A percentile compares a stretch with the other conserved stretches of the same genome.
phyloP scores from a whole-genome alignment of 75 land plant genomes.

The Cupressus sempervirens region DNA sequence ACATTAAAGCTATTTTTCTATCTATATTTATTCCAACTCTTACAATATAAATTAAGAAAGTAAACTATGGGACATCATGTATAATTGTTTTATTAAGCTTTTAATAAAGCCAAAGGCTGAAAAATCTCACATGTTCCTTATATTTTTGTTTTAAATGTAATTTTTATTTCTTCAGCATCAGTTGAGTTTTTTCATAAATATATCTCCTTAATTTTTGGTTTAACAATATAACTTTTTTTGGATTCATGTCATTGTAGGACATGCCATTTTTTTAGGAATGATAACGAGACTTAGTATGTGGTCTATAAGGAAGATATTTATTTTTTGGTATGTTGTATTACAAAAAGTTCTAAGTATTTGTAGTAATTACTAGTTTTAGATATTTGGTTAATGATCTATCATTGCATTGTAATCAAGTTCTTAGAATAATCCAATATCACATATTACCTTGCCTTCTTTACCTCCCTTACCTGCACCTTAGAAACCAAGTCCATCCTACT shows the following conservation, averaged over 20 bases:
- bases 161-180: background rate
- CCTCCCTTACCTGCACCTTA: constrained; percentile 47
- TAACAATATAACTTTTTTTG: background rate
- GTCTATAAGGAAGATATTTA: background rate
- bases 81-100: no score
- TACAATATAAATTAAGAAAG: no score
- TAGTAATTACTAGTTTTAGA: background rate
- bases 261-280: background rate
- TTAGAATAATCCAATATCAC: constrained; percentile 53
- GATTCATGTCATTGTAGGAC: background rate
- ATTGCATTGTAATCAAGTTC: constrained; percentile 37
- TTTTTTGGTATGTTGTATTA: background rate
- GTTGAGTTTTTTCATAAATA: background rate
- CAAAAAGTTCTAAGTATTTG: background rate
- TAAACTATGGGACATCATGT: no score
- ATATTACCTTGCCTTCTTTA: background rate
- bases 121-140: no score
- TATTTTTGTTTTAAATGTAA: no score
- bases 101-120: no score
- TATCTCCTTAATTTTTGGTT: no score
- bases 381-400: background rate
- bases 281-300: constrained; percentile 1
- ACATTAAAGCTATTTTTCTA: background rate
- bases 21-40: background rate
- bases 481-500: constrained; percentile 25